Conservation (phyloP, 2,329 filamentous ascomycete genomes). For the Dichotomopilus funicola region DNA sequence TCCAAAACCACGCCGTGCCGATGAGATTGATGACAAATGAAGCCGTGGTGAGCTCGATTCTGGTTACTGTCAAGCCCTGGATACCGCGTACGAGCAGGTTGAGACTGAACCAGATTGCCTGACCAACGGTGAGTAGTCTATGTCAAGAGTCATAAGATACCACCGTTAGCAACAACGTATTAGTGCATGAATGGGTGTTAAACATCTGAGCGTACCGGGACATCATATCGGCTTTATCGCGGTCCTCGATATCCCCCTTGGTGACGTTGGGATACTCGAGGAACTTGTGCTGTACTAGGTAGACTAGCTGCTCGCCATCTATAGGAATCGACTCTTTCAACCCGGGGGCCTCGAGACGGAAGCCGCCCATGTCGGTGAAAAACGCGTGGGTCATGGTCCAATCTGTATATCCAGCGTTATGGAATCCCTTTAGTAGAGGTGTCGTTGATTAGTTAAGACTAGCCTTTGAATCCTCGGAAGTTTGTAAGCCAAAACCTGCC, state of each 20-base stretch:
- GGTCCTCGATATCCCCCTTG: slow-evolving; percentile 25
- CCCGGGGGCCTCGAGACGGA: slow-evolving; percentile 2
- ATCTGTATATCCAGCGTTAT: neutral
- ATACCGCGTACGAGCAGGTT: neutral
- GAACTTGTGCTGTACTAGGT: slow-evolving; percentile 21
- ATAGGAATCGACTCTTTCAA: slow-evolving; percentile 5
- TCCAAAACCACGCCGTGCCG: neutral
- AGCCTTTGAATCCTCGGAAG: neutral
- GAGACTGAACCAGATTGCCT: neutral
- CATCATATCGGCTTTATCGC: slow-evolving; percentile 28
- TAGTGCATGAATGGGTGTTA: too few relatives aligned
- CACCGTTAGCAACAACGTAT: neutral
- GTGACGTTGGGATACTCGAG: slow-evolving; percentile 26
- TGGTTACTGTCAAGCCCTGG: neutral
- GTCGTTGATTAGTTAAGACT: neutral
- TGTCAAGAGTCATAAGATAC: neutral
- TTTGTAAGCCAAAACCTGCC: neutral
- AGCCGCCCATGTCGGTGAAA: slow-evolving; percentile 13
- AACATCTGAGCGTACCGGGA: slow-evolving; percentile 19
- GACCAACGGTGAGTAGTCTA: neutral
- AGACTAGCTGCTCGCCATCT: slow-evolving; percentile 10
- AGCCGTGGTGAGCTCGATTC: neutral
- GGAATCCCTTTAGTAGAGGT: neutral
- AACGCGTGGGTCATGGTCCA: slow-evolving; percentile 9
- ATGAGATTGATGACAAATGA: slow-evolving; percentile 2